Evolutionary conservation across 805 yeast species (phyloP), one percentile per base, ranked within the genome.

Genomic region (Ogataea salicorniae): DNA sequence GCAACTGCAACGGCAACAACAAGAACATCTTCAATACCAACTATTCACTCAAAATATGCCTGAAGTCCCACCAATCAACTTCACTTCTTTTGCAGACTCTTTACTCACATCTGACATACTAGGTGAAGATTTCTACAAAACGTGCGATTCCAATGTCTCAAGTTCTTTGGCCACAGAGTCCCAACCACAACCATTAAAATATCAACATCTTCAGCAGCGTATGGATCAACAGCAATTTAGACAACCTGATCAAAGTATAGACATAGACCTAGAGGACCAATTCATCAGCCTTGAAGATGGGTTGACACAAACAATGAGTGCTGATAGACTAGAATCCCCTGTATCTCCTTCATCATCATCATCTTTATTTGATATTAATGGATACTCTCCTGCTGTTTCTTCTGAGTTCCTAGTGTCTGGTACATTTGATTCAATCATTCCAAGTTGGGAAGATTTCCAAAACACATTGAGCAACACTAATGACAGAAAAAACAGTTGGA

Each of bases 291-390:
- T 26, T 26, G 31, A 26, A 26, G 31, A 26, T 5, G 31, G 31
- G 15, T 37, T 26, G 15, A 13, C 16, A 11, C 37, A 34, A n/a
- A 8, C 34, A 31, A 13, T 5, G 15, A 7, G 40, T 6, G 37
- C 31, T 7, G 45, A 42, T 20, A 31, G 46, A 22, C 33, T 46
- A 43, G 55, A 53, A 44, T 55, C 56, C 13, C 59, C 59, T 1
- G 26, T 51, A 16, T 55, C 58, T n/a, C 51, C 58, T 5, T 50
- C 55, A 1, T 52, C 59, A 14, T 46, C 57, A 4, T 52, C 56
- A 7, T 50, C 58, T 7, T 23, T 52, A 5, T 53, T 53, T 37
- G 56, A 52, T 38, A 49, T 43, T n/a, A 34, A 50, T 18, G 39
- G 41, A 5, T 52, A 48, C 34, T 46, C 58, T 8, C 53, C 51